phyloP scores from a whole-genome alignment of 192 early-diverging fungal genomes.

The Rhizoclosmatium globosum region DNA sequence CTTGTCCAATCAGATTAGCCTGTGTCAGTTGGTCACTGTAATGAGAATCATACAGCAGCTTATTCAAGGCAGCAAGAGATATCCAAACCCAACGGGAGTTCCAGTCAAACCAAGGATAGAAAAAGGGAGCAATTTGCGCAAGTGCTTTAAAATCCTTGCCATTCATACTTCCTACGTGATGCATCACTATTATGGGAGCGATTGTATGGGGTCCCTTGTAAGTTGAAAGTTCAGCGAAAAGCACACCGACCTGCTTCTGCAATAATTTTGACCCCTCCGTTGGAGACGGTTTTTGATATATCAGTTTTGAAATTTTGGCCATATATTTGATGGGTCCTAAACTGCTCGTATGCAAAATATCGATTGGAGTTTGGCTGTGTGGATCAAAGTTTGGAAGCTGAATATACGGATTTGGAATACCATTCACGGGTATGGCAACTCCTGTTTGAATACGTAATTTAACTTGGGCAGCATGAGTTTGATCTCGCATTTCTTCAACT shows the following conservation, averaged over 20 bases:
- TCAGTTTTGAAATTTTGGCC: neutral
- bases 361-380: neutral
- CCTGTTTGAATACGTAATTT: neutral
- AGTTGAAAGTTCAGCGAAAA: neutral
- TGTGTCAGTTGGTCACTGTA: neutral
- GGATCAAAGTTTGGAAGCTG: neutral
- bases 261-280: neutral
- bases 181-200: neutral
- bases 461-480: neutral
- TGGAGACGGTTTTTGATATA: neutral
- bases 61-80: neutral
- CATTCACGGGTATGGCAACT: neutral
- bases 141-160: conserved; percentile 1
- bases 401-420: neutral
- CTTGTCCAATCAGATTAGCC: neutral
- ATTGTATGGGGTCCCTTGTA: neutral
- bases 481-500: neutral
- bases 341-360: neutral
- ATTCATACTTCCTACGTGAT: neutral
- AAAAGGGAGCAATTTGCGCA: neutral
- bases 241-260: neutral
- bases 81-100: neutral
- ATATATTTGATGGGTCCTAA: conserved; percentile 2
- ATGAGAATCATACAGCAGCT: neutral
- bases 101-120: neutral